Evolutionary conservation across 345 rosid genomes (phyloP).

Genomic region (Euclidium syriacum): DNA sequence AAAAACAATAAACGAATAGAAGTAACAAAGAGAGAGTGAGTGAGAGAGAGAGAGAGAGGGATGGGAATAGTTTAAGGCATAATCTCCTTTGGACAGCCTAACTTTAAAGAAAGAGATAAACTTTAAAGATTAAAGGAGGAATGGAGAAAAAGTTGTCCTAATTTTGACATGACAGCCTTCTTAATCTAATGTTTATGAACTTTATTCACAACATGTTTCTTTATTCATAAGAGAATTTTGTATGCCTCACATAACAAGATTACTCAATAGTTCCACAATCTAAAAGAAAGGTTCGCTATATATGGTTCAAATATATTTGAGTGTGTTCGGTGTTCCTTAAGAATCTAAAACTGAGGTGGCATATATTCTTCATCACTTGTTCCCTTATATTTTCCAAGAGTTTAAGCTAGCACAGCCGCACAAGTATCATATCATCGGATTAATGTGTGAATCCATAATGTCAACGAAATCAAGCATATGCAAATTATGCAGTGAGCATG

Average conservation of each 20-base stretch:
- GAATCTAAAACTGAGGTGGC: constrained; percentile 11
- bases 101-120: constrained; percentile 31
- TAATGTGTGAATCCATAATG: constrained; percentile 10
- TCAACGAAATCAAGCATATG: constrained; percentile 8
- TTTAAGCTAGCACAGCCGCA: constrained; percentile 5
- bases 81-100: constrained; percentile 20
- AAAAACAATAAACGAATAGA: constrained; percentile 11
- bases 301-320: constrained; percentile 16
- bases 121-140: constrained; percentile 29
- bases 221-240: not conserved
- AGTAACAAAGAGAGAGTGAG: constrained; percentile 12
- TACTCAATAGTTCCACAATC: constrained; percentile 1
- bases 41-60: not conserved
- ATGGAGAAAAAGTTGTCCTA: constrained; percentile 33
- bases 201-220: constrained; percentile 23
- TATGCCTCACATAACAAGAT: constrained; percentile 7
- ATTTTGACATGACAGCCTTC: constrained; percentile 34
- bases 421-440: not conserved
- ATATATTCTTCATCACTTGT: constrained; percentile 22
- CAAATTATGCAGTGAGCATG: not conserved
- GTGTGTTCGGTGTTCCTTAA: not conserved
- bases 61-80: constrained; percentile 30
- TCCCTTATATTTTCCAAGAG: constrained; percentile 6
- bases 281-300: constrained; percentile 18
- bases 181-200: constrained; percentile 24